Evolutionary conservation across 1,284 basidiomycete genomes (phyloP), one percentile per base, ranked within the genome.

Genomic region (Kwoniella shivajii): DNA sequence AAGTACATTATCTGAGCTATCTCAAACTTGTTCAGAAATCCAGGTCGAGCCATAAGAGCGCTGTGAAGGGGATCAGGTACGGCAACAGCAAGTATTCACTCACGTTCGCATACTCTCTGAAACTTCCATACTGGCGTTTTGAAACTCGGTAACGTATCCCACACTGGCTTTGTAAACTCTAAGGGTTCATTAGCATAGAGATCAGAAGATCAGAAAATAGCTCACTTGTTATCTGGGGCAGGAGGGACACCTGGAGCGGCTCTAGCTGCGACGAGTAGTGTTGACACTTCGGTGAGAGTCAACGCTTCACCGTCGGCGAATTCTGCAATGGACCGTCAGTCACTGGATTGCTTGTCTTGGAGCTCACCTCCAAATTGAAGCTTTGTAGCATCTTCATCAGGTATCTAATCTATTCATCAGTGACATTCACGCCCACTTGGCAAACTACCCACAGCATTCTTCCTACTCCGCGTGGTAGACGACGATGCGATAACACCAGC

Each of bases 301-400:
- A 76, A 55, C 9, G 74, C 69, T 60, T 76, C 73, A 20, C 71
- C 69, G 39, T 73, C 65, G 22, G 66, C 68, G 42, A 74, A 75
- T 18, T 75, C 74, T 75, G 51, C 18, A n/a, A 13, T n/a, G 20
- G 20, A 3, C n/a, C n/a, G n/a, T n/a, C n/a, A 9, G 30, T 26
- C n/a, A n/a, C n/a, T n/a, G n/a, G n/a, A 29, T 24, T 34, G 33
- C 16, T 31, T 27, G n/a, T n/a, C n/a, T n/a, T n/a, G n/a, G n/a
- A 30, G 31, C 67, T 57, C n/a, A 72, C 73, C 73, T 57, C 74
- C 74, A 47, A 76, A 76, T 59, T 76, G 73, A 22, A 76, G 61
- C 60, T 76, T 76, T 24, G 73, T 75, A 31, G 74, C 74, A 59
- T 76, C 74, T 49, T 76, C 74, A 42, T 76, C 74, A 22, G 60